These are phyloP conservation scores for Dictyostelium firmibasis DNA, from an alignment of 78 protist species.

Conservation along the genomic window DNA sequence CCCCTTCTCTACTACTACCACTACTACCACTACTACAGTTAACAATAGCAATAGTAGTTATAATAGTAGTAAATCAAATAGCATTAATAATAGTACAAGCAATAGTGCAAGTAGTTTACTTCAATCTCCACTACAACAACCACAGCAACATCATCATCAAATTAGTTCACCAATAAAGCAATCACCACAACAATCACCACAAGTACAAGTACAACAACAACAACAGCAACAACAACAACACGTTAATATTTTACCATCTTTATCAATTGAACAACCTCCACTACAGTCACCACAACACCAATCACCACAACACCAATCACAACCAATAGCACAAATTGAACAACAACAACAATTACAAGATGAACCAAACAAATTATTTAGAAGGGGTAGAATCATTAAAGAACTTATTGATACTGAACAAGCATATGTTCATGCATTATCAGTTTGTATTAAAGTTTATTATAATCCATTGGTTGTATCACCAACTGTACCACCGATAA, in stretches of 20 bases:
- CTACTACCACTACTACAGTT: background rate
- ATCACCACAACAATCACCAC: background rate
- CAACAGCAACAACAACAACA: background rate
- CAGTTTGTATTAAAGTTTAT: slow-evolving; percentile 65
- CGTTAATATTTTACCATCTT: background rate
- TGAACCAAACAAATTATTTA: background rate
- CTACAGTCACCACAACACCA: background rate
- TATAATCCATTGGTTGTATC: slow-evolving; percentile 67
- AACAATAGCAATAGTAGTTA: too few relatives aligned
- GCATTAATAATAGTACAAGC: background rate
- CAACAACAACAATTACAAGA: background rate
- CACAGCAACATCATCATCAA: background rate
- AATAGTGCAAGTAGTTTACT: background rate
- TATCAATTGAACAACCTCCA: background rate
- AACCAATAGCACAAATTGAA: background rate
- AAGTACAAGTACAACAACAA: background rate
- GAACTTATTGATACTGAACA: slow-evolving; percentile 71
- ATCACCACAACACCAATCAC: background rate
- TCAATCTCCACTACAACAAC: background rate
- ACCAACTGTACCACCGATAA: slow-evolving; percentile 60
- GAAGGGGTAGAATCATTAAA: slow-evolving; percentile 56
- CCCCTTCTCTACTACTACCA: background rate
- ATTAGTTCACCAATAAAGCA: background rate
- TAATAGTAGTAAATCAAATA: background rate
- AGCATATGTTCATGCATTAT: slow-evolving; percentile 48